Conservation (phyloP, 495 filamentous ascomycete species). For the Umbilicaria muhlenbergii region DNA sequence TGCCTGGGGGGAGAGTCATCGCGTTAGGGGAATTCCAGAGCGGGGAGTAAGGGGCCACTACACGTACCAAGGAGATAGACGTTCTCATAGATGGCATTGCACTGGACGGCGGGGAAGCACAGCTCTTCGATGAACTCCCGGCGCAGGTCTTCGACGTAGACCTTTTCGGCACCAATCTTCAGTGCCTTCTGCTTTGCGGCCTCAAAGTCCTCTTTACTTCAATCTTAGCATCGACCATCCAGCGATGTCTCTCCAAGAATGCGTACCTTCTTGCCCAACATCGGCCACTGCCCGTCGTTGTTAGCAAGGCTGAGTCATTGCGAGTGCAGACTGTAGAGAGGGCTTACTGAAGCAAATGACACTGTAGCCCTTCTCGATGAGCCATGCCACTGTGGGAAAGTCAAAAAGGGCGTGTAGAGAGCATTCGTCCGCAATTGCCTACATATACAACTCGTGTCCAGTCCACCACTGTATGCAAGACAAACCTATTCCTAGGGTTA, state of each 20-base stretch:
- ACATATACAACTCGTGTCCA: conserved; percentile 7
- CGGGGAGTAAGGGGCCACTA: background rate
- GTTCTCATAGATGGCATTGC: conserved; percentile 58
- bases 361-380: conserved; percentile 12
- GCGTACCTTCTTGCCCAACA: conserved; percentile 7
- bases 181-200: conserved; percentile 9
- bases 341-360: conserved; percentile 13
- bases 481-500: conserved; percentile 2
- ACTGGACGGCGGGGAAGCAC: conserved; percentile 74
- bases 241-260: no score
- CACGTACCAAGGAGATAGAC: conserved; percentile 40
- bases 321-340: background rate
- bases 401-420: no score
- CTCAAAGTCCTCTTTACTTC: conserved; percentile 12
- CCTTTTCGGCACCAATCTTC: conserved; percentile 16
- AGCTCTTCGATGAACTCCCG: conserved; percentile 43
- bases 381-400: conserved; percentile 1
- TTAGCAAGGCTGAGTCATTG: background rate
- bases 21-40: background rate
- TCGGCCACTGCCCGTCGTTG: conserved; percentile 1
- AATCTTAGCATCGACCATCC: background rate
- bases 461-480: conserved; percentile 5
- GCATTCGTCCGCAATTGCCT: background rate
- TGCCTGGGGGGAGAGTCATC: conserved; percentile 22
- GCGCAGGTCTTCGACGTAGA: conserved; percentile 10